Percentiles rank a stretch among this genome's conserved stretches.
phyloP scores from a whole-genome alignment of 345 rosid genomes.

The Turnera subulata region DNA sequence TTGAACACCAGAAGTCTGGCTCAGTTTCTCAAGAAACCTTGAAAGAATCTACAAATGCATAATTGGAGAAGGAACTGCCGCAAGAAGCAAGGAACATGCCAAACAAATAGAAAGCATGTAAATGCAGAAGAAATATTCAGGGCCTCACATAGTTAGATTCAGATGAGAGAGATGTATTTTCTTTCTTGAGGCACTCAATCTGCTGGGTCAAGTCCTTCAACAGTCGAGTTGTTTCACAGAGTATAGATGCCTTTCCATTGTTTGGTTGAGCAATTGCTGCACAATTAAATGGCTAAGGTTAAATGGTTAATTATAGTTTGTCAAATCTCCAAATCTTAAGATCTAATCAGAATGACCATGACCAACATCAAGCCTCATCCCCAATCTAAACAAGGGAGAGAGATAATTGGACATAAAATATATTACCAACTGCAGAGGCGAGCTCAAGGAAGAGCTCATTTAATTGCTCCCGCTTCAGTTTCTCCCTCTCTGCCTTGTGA shows the following conservation, averaged over 20 bases:
- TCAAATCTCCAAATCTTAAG: not conserved
- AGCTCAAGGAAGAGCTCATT: conserved; percentile 82
- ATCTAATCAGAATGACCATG: conserved; percentile 1
- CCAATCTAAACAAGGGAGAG: not conserved
- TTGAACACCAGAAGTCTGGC: not conserved
- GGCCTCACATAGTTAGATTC: conserved; percentile 75
- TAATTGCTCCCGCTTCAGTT: conserved; percentile 89
- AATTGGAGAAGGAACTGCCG: too few relatives aligned
- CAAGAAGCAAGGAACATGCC: too few relatives aligned
- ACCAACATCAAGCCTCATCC: not conserved
- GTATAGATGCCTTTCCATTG: conserved; percentile 74
- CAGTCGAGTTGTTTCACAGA: conserved; percentile 65
- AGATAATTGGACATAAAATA: not conserved
- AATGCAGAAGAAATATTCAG: not conserved
- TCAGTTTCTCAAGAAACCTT: too few relatives aligned
- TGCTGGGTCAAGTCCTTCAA: conserved; percentile 66
- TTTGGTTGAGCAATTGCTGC: conserved; percentile 61
- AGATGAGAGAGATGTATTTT: conserved; percentile 55
- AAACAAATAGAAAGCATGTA: too few relatives aligned
- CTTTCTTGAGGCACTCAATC: conserved; percentile 74
- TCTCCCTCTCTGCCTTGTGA: conserved; percentile 89
- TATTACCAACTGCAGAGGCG: conserved; percentile 67
- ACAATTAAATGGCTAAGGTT: conserved; percentile 2
- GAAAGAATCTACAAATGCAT: not conserved
- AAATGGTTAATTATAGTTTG: not conserved